These are phyloP conservation scores for Vinca minor DNA, from an alignment of 257 asterid species.

Conservation along the genomic window DNA sequence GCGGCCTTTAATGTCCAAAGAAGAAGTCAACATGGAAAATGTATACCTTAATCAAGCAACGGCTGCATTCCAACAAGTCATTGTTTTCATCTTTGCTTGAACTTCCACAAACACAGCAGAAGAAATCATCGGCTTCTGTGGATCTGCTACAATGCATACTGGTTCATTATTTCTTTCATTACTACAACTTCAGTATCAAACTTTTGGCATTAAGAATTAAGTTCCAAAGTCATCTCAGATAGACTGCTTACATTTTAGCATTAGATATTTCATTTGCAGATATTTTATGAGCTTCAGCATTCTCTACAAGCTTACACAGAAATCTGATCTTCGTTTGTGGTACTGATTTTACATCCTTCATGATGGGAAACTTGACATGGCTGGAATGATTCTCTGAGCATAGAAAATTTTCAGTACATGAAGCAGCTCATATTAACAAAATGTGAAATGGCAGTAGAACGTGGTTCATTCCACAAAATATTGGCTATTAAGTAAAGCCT, in stretches of 20 bases:
- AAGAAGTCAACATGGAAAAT: background rate
- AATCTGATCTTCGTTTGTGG: constrained; percentile 1
- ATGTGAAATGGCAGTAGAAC: background rate
- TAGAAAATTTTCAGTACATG: background rate
- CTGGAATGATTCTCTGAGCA: constrained; percentile 26
- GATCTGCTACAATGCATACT: constrained; percentile 21
- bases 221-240: background rate
- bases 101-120: constrained; percentile 36
- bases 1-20: background rate
- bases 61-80: constrained; percentile 28
- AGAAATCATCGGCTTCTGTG: constrained; percentile 21
- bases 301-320: background rate
- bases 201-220: background rate
- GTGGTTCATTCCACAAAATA: background rate
- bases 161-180: background rate
- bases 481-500: background rate
- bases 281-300: constrained; percentile 8
- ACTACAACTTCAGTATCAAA: background rate
- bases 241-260: constrained; percentile 10
- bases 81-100: constrained; percentile 28
- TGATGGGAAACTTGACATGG: constrained; percentile 15
- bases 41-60: constrained; percentile 36
- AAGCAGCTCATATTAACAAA: background rate
- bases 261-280: constrained; percentile 1
- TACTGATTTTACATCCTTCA: background rate